Evolutionary conservation across 345 rosid genomes (phyloP), one percentile per base, ranked within the genome.

Genomic region (Noccaea bulbosa): DNA sequence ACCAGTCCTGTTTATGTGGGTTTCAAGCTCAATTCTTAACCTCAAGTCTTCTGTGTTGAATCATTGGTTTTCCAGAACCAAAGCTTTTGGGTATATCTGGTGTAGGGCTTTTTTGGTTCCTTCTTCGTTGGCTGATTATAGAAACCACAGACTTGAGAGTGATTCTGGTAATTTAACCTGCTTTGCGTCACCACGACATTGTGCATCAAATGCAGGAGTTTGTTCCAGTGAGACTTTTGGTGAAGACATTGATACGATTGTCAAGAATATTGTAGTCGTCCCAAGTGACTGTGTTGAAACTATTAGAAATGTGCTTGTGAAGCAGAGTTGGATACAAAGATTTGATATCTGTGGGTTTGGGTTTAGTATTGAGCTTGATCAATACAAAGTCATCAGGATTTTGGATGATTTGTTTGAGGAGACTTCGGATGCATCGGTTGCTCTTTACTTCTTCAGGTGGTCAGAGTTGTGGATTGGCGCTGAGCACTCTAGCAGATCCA

Each of bases 361-460:
- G 66, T 57, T 61, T 11, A 16, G 44, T 59, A 17, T 44, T 50
- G 80, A 76, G 22, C 55, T 82, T 79, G 70, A 71, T 53, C 74
- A 76, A 33, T 70, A 59, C 41, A 76, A 53, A 14, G 47, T 82
- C 47, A 65, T 65, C 11, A 62, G 62, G 38, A 43, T 74, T 50
- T 59, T 80, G 70, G 77, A 75, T 72, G 71, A 63, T 57, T 46
- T 84, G 54, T 84, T 70, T 70, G 33, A 50, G 5, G 78, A 78
- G 73, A 82, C 69, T 77, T 80, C 41, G 39, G 77, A 78, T 78
- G 84, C 84, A 12, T 79, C 76, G 48, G 16, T 82, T 70, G 81
- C 79, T 73, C 47, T 80, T 4, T 77, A 79, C 54, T 77, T 82
- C 79, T 82, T 82, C 27, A 77, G 59, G 63, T 82, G 76, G 81